These are phyloP conservation scores for Fusarium dlaminii DNA, from an alignment of 2,329 filamentous ascomycete genomes.

Conservation along the genomic window DNA sequence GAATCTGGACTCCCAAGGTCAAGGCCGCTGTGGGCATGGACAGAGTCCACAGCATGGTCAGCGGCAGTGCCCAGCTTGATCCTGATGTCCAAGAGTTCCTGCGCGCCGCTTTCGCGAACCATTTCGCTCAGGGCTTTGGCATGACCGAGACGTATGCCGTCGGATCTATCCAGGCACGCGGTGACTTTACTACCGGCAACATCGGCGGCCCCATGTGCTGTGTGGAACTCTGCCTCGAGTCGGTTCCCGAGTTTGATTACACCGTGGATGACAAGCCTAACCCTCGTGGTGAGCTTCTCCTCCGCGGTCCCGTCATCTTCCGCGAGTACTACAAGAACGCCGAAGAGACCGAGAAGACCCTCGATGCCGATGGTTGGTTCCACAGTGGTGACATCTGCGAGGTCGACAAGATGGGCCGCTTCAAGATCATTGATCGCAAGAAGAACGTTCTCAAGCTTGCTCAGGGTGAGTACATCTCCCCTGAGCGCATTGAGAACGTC, in stretches of 20 bases:
- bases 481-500: constrained; percentile 96
- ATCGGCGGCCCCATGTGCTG: constrained; percentile 77
- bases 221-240: constrained; percentile 81
- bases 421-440: constrained; percentile 93
- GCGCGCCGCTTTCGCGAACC: constrained; percentile 80
- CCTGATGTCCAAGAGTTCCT: constrained; percentile 89
- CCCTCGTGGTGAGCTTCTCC: constrained; percentile 87
- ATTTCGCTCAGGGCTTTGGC: constrained; percentile 89
- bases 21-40: constrained; percentile 84
- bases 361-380: constrained; percentile 96
- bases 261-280: constrained; percentile 85
- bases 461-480: constrained; percentile 97
- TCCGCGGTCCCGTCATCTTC: constrained; percentile 85
- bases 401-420: constrained; percentile 84
- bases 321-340: constrained; percentile 89
- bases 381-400: constrained; percentile 91
- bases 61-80: constrained; percentile 90
- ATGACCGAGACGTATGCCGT: constrained; percentile 93
- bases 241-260: constrained; percentile 96
- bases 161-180: constrained; percentile 72
- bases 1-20: constrained; percentile 92
- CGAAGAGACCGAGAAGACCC: constrained; percentile 83
- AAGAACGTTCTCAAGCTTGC: constrained; percentile 99
- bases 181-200: constrained; percentile 81
- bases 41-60: constrained; percentile 76